Conservation (phyloP, 495 filamentous ascomycete genomes). For the Aspergillus conjunctus region DNA sequence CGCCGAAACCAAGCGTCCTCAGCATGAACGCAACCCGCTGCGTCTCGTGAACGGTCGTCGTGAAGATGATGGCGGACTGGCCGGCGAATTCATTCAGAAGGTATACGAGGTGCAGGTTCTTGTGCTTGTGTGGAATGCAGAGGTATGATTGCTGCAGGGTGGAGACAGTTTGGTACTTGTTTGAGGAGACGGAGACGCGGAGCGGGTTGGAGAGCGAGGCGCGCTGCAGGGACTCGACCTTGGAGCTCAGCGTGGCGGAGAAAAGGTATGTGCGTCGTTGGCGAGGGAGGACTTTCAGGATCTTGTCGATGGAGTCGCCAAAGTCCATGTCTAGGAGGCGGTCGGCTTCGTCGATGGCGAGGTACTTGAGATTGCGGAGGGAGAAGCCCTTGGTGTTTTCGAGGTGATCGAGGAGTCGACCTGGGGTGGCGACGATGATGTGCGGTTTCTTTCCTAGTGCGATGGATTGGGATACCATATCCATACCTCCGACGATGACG, state of each 20-base stretch:
- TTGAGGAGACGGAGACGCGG: constrained; percentile 68
- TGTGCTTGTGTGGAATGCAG: constrained; percentile 85
- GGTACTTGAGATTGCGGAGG: constrained; percentile 73
- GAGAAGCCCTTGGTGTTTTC: constrained; percentile 97
- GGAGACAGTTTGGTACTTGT: constrained; percentile 84
- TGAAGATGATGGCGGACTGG: constrained; percentile 86
- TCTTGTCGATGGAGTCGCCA: constrained; percentile 87
- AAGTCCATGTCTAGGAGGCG: constrained; percentile 92
- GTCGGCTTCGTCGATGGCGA: constrained; percentile 96
- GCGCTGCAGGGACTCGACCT: constrained; percentile 88
- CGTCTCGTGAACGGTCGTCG: constrained; percentile 88
- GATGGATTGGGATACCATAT: constrained; percentile 89
- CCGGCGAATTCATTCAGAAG: constrained; percentile 83
- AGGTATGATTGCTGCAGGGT: constrained; percentile 81
- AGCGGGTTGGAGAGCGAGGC: constrained; percentile 81
- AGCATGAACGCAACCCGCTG: constrained; percentile 82
- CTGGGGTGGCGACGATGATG: constrained; percentile 82
- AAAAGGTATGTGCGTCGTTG: constrained; percentile 84
- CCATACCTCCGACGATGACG: constrained; percentile 88
- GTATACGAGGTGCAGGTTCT: constrained; percentile 87
- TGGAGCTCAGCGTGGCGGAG: constrained; percentile 88
- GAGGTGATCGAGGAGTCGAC: constrained; percentile 86
- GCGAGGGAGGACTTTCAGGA: constrained; percentile 74
- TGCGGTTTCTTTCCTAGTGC: constrained; percentile 91
- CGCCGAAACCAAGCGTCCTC: constrained; percentile 75